Base-by-base conservation (phyloP, 176 grass and related monocot genomes). In the Tuctoria greenei region DNA sequence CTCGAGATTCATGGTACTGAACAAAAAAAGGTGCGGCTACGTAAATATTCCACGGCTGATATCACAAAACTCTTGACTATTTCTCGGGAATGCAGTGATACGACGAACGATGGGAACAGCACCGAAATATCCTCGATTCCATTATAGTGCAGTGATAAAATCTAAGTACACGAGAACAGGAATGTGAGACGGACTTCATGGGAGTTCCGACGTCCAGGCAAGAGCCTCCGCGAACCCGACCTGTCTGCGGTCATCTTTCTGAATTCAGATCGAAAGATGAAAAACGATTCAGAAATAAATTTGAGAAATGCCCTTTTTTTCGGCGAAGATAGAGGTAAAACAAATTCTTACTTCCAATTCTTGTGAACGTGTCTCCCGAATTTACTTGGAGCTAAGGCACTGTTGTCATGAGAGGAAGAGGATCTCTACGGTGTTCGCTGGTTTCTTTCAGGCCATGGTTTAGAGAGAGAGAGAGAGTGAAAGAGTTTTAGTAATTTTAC, bases 181-280 rank as follows among this genome's bases (percentile, higher is more conserved):
- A 52, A 16, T 17, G 39, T 14, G 14, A 67, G 56, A 83, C 18
- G 27, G 44, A 66, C 86, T 75, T 84, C 63, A 64, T 40, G 69
- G 8, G 45, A 69, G 16, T 56, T 61, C 56, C 79, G 80, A 61
- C 16, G 80, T 45, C 64, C 54, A 9, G 63, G 55, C 15, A 88
- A 47, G 69, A 75, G 75, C 69, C 69, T 72, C 75, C 39, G 45
- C 36, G 81, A 79, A 10, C 59, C 73, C n/a, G 74, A 50, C 12
- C 52, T 60, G 51, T 66, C 20, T 8, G 26, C 59, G 24, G 62
- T n/a, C 68, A 67, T 79, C 35, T 71, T 25, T 61, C 68, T 74
- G 24, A 68, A 47, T 86, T 49, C 67, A 20, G 47, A 51, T 58
- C 23, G 61, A 38, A 57, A 43, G 23, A 24, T 51, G 61, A 83